Evolutionary conservation across 768 basidiomycete species (phyloP), one percentile per base, ranked within the genome.

Genomic region (Naganishia friedmannii): DNA sequence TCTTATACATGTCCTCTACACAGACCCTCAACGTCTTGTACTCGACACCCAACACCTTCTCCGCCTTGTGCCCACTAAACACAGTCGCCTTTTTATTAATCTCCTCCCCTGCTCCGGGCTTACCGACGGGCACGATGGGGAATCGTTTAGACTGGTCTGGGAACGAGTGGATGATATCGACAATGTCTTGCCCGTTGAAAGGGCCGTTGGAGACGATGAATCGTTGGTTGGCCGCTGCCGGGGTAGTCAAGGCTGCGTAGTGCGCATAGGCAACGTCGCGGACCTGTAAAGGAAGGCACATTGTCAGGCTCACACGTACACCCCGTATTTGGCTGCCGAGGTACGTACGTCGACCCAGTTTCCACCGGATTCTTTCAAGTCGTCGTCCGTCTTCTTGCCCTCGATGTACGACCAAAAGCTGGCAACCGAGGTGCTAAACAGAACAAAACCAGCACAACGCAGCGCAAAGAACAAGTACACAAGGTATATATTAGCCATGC

Each of bases 181-280:
- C 70, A 69, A 77, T 75, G 42, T 81, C 81, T 69, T 82, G 77
- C 3, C 75, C 76, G 65, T 67, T 75, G 73, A 77, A 74, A 0
- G 77, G 72, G 0, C 78, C 81, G 37, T 68, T 80, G n/a, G 78
- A 79, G 48, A 86, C 72, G 74, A 89, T 83, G 74, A 89, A 84
- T 39, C 89, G 82, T 67, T 89, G 83, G 0, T 86, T 86, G 2
- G 84, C 85, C 0, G 87, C 88, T 2, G 82, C 83, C 31, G 84
- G 81, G 60, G 83, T 84, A 66, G 83, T 83, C 26, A 90, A 77
- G 4, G 87, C 86, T 6, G 81, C 77, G 0, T 83, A 82, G 73
- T 89, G 88, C 0, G 85, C 87, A 19, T 81, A 77, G 0, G 85
- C 87, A 39, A 86, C 75, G 75, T 88, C 87, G 7, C 86, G 84